These are phyloP conservation scores for Debaryomyces subglobosus DNA, from an alignment of 1,139 yeast species.

Conservation along the genomic window DNA sequence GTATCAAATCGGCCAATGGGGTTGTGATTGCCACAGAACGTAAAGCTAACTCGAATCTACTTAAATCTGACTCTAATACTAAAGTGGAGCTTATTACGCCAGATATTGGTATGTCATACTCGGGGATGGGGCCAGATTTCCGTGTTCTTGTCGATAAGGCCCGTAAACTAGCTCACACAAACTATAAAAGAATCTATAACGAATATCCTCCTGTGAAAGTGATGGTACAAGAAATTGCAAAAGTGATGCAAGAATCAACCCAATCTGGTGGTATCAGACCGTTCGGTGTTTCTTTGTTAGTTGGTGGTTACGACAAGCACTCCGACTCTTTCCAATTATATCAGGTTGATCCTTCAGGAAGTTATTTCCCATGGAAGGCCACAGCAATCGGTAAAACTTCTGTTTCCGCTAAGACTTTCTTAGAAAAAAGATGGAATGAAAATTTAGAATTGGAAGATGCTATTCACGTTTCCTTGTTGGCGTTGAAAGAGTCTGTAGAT, in stretches of 20 bases:
- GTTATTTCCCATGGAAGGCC: constrained; percentile 99
- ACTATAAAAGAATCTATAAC: constrained; percentile 89
- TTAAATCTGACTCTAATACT: constrained; percentile 72
- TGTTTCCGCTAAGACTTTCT: constrained; percentile 90
- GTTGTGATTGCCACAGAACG: constrained; percentile 96
- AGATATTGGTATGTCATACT: constrained; percentile 92
- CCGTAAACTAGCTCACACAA: constrained; percentile 89
- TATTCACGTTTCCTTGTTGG: constrained; percentile 90
- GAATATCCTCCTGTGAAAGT: constrained; percentile 97
- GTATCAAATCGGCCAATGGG: constrained; percentile 95
- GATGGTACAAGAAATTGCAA: constrained; percentile 91
- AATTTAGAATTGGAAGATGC: constrained; percentile 98
- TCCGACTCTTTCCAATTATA: constrained; percentile 76
- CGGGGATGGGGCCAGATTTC: constrained; percentile 99
- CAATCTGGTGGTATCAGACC: constrained; percentile 99
- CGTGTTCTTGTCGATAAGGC: constrained; percentile 93
- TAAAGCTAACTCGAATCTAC: constrained; percentile 78
- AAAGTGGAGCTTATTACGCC: constrained; percentile 90
- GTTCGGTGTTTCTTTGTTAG: constrained; percentile 90
- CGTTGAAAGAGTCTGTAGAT: constrained; percentile 94
- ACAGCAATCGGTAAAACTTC: constrained; percentile 98
- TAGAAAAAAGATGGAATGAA: constrained; percentile 98
- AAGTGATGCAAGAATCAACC: constrained; percentile 96
- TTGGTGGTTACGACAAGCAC: constrained; percentile 92
- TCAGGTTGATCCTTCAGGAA: constrained; percentile 98